Evolutionary conservation across 1,284 basidiomycete species (phyloP).

Genomic region (Clitocybe nebularis): DNA sequence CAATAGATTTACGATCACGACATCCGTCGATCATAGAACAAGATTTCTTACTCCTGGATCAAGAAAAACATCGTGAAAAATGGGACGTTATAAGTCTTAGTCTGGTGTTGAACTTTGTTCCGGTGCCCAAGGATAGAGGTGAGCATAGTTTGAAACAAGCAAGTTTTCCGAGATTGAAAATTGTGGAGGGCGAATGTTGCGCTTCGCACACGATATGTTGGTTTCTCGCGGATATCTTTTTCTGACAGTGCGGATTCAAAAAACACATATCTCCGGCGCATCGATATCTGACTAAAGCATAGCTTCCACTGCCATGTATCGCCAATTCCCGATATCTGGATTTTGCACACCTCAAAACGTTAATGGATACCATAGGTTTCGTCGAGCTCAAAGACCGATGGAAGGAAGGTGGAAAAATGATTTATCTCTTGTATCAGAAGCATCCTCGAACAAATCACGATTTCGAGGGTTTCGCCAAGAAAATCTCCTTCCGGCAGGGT

Average conservation of each 20-base stretch:
- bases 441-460: constrained; percentile 6
- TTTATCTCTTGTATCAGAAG: constrained; percentile 69
- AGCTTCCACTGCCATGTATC: constrained; percentile 82
- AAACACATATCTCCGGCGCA: neutral
- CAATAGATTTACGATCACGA: constrained; percentile 79
- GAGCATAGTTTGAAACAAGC: neutral
- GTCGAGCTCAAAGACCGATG: constrained; percentile 53
- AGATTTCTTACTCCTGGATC: constrained; percentile 71
- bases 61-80: constrained; percentile 37
- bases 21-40: constrained; percentile 78
- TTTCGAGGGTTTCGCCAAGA: constrained; percentile 45
- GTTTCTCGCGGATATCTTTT: constrained; percentile 59
- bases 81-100: constrained; percentile 84
- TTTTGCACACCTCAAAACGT: constrained; percentile 46
- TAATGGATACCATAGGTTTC: constrained; percentile 71
- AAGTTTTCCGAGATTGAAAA: constrained; percentile 3
- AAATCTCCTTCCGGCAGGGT: constrained; percentile 58
- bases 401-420: constrained; percentile 70
- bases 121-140: constrained; percentile 76
- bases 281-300: constrained; percentile 2
- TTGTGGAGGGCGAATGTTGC: constrained; percentile 68
- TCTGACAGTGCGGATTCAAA: constrained; percentile 53
- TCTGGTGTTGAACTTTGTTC: constrained; percentile 85
- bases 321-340: constrained; percentile 80
- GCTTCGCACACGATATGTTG: constrained; percentile 60